Conservation (phyloP, 331 rosid genomes). For the Acacia pycnantha region DNA sequence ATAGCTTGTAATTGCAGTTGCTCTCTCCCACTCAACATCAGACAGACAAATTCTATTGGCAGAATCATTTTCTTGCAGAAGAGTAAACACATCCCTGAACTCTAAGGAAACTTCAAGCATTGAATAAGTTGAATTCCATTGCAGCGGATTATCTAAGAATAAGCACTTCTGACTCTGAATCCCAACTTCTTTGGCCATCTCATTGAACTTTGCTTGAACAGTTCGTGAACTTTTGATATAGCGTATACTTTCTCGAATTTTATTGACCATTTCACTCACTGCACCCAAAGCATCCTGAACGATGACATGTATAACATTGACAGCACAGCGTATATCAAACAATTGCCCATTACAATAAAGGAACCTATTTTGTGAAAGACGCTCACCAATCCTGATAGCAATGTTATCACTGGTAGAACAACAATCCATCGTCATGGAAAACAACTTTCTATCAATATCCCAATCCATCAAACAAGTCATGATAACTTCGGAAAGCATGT, state of each 20-base stretch:
- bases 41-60: conserved; percentile 45
- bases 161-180: conserved; percentile 45
- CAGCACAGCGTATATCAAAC: conserved; percentile 66
- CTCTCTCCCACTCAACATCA: conserved; percentile 59
- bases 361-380: conserved; percentile 66
- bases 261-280: conserved; percentile 33
- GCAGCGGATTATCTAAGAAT: conserved; percentile 51
- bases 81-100: conserved; percentile 54
- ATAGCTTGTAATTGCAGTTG: conserved; percentile 38
- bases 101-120: conserved; percentile 63
- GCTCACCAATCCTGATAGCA: conserved; percentile 44
- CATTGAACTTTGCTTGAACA: conserved; percentile 49
- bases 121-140: conserved; percentile 51
- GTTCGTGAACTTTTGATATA: conserved; percentile 49
- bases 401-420: conserved; percentile 52
- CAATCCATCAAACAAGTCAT: conserved; percentile 70
- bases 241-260: conserved; percentile 51
- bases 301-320: conserved; percentile 49
- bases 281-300: conserved; percentile 57
- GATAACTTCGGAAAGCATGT: conserved; percentile 53
- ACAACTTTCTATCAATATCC: conserved; percentile 69
- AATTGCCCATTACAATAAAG: conserved; percentile 60
- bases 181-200: conserved; percentile 48
- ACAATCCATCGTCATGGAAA: conserved; percentile 69
- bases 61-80: conserved; percentile 53